Conservation (phyloP, 805 yeast genomes). For the Cyberlindnera xylosilytica region DNA sequence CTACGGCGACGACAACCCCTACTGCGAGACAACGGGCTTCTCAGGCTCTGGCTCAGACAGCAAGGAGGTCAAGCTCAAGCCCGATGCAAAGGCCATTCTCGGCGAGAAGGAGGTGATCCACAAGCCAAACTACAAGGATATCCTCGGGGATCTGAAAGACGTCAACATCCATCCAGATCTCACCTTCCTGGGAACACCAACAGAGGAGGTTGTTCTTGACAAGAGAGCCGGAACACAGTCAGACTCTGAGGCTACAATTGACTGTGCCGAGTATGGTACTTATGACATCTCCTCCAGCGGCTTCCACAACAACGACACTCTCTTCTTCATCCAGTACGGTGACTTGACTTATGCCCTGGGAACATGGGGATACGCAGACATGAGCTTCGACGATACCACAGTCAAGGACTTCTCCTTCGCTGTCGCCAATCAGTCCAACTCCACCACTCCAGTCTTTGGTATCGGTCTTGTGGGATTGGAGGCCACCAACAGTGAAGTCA, state of each 20-base stretch:
- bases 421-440: constrained; percentile 55
- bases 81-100: not conserved
- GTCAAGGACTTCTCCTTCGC: constrained; percentile 61
- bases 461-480: constrained; percentile 66
- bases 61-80: not conserved
- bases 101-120: not conserved
- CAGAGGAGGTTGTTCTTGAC: not conserved
- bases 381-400: constrained; percentile 44
- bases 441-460: constrained; percentile 62
- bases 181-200: not conserved
- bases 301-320: constrained; percentile 26
- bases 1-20: constrained; percentile 26
- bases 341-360: constrained; percentile 51
- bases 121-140: not conserved
- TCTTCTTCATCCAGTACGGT: constrained; percentile 42
- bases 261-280: constrained; percentile 14
- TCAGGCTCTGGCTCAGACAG: not conserved
- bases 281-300: constrained; percentile 26
- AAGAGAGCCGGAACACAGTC: not conserved
- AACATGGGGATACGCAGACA: constrained; percentile 60
- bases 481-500: constrained; percentile 33
- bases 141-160: not conserved
- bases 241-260: constrained; percentile 4
- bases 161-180: not conserved
- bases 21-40: constrained; percentile 18